phyloP scores from a whole-genome alignment of 106 monocot species.

The Vanilla planifolia region DNA sequence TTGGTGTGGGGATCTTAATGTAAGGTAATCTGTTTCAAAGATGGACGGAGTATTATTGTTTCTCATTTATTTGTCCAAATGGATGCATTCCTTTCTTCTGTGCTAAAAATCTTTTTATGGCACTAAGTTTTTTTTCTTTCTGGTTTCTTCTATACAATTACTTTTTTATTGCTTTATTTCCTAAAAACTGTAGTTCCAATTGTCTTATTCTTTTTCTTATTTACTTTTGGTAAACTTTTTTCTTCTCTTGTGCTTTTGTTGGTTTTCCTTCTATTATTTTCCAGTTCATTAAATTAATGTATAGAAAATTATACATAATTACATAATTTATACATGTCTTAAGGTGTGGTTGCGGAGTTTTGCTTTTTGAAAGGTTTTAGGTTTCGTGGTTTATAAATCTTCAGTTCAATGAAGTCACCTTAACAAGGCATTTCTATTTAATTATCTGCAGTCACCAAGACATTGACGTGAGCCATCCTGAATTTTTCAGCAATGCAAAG shows the following conservation, averaged over 20 bases:
- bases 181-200: background rate
- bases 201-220: background rate
- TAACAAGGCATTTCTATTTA: background rate
- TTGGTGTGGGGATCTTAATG: conserved; percentile 98
- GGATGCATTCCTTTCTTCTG: too few relatives aligned
- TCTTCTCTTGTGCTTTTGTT: background rate
- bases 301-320: background rate
- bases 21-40: conserved; percentile 50
- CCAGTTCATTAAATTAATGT: background rate
- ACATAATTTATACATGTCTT: background rate
- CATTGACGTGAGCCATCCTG: conserved; percentile 95
- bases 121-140: background rate
- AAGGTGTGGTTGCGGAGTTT: background rate
- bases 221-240: background rate
- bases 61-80: background rate
- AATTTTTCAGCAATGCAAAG: conserved; percentile 94
- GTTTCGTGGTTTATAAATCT: background rate
- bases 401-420: background rate
- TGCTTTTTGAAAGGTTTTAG: too few relatives aligned
- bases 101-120: too few relatives aligned
- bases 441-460: conserved; percentile 70
- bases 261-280: background rate
- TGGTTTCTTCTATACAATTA: background rate
- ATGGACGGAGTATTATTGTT: background rate
- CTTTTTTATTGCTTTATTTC: background rate